Base-by-base conservation (phyloP, 2,329 filamentous ascomycete species). In the Pseudogymnoascus sp. region DNA sequence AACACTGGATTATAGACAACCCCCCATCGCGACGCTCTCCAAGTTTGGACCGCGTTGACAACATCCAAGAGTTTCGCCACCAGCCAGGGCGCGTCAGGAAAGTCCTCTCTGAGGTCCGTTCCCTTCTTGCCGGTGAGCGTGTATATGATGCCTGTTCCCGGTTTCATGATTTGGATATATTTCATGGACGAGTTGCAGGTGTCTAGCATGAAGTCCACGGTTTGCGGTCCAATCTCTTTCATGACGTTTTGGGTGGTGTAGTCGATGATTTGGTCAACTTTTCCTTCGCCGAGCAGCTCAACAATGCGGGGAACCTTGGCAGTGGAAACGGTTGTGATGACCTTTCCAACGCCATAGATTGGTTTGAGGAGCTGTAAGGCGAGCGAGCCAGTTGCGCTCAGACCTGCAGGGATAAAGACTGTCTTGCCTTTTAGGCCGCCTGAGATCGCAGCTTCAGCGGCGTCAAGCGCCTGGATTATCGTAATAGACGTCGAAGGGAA, bases 271-370 rank as follows among this genome's bases (percentile, higher is more conserved):
- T 77, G 66, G 68, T 79, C 78, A 0, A 77, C 74, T 0, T 73
- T 71, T 0, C 71, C 73, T 26, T 76, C 69, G 1, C 77, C 77
- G 7, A 80, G 68, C 5, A 77, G 67, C 62, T 76, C 73, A 3
- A 69, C 63, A 1, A 78, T 68, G 62, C 69, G 74, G 0, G 72
- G 61, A 0, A 80, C 68, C 66, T 80, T 80, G 12, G 72, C 65
- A 1, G 77, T 77, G 1, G 77, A 79, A 1, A 80, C 72, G 0
- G 78, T 79, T 0, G 77, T 79, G 40, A 80, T 77, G 29, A 80
- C 77, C 61, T 77, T 78, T 16, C 72, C 73, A 1, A 76, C 78
- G 0, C 73, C 69, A 65, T 79, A 80, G 1, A 78, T 72, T 36
- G 77, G 73, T 65, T 79, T 80, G 14, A 78, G 77, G 4, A 80